These are phyloP conservation scores for Eucalyptus rudis DNA, from an alignment of 345 rosid species.

Conservation along the genomic window DNA sequence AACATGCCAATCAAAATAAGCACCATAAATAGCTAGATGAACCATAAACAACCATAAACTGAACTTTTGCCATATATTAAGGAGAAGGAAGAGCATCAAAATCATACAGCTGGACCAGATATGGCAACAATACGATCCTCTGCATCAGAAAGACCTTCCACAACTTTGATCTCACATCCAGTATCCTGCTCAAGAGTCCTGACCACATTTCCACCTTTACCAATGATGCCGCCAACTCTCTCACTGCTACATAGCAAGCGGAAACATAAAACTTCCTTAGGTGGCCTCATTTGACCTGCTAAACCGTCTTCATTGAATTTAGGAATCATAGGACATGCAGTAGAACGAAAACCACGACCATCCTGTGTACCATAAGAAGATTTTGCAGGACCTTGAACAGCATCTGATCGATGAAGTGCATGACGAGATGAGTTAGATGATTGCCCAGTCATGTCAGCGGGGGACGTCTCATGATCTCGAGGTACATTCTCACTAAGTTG, in stretches of 20 bases:
- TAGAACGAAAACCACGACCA: slow-evolving; percentile 7
- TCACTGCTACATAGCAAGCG: slow-evolving; percentile 49
- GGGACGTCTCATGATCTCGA: slow-evolving; percentile 22
- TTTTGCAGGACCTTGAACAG: slow-evolving; percentile 25
- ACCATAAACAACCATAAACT: background rate
- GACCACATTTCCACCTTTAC: slow-evolving; percentile 59
- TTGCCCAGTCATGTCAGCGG: slow-evolving; percentile 17
- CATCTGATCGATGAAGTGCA: slow-evolving; percentile 15
- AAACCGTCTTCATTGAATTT: slow-evolving; percentile 24
- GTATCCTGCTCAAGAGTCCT: slow-evolving; percentile 59
- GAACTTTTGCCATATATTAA: background rate
- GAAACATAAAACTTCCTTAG: slow-evolving; percentile 32
- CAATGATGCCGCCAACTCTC: slow-evolving; percentile 61
- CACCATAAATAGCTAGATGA: background rate
- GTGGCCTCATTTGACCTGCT: slow-evolving; percentile 24
- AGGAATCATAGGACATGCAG: background rate
- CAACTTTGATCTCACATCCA: slow-evolving; percentile 62
- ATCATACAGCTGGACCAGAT: slow-evolving; percentile 63
- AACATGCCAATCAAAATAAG: background rate
- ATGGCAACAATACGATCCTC: slow-evolving; percentile 51
- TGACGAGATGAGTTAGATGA: slow-evolving; percentile 19
- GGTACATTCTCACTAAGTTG: slow-evolving; percentile 43
- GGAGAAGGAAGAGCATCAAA: background rate
- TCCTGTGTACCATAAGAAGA: slow-evolving; percentile 20
- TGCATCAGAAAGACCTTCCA: slow-evolving; percentile 40